Evolutionary conservation across 192 early-diverging fungal species (phyloP).

Genomic region (Borealophlyctis nickersoniae): DNA sequence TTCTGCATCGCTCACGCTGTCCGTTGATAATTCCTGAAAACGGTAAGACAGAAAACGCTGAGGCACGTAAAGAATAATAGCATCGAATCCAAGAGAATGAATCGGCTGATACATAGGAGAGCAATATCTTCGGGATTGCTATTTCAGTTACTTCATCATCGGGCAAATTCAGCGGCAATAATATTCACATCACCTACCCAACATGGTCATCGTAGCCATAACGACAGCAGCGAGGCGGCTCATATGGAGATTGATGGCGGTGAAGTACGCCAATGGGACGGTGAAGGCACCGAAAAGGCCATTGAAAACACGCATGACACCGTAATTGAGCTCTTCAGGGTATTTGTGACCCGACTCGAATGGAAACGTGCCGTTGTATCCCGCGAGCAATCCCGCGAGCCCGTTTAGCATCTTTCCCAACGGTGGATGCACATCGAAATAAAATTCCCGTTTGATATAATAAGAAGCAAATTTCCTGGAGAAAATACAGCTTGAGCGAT

Average conservation of each 20-base stretch:
- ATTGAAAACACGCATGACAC: constrained; percentile 84
- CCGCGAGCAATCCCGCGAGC: constrained; percentile 74
- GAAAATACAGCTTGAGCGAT: background rate
- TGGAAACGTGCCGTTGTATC: constrained; percentile 81
- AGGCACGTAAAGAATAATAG: constrained; percentile 83
- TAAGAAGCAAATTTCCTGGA: constrained; percentile 80
- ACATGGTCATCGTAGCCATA: constrained; percentile 75
- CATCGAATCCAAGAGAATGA: constrained; percentile 95
- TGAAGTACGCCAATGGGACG: constrained; percentile 88
- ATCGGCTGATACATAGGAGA: constrained; percentile 74
- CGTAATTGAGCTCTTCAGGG: constrained; percentile 78
- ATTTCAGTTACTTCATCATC: constrained; percentile 6
- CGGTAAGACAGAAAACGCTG: constrained; percentile 63
- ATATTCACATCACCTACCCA: constrained; percentile 46
- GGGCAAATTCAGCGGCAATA: background rate
- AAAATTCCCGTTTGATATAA: constrained; percentile 91
- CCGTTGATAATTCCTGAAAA: constrained; percentile 71
- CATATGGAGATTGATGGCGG: constrained; percentile 71
- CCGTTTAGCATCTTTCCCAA: constrained; percentile 95
- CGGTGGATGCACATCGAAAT: constrained; percentile 98
- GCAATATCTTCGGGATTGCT: constrained; percentile 55
- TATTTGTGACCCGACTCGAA: constrained; percentile 80
- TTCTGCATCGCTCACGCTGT: constrained; percentile 25
- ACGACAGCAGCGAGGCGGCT: constrained; percentile 65
- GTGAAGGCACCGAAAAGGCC: constrained; percentile 84